These are phyloP conservation scores for Fusarium austroafricanum DNA, from an alignment of 2,329 filamentous ascomycete genomes.

Conservation along the genomic window DNA sequence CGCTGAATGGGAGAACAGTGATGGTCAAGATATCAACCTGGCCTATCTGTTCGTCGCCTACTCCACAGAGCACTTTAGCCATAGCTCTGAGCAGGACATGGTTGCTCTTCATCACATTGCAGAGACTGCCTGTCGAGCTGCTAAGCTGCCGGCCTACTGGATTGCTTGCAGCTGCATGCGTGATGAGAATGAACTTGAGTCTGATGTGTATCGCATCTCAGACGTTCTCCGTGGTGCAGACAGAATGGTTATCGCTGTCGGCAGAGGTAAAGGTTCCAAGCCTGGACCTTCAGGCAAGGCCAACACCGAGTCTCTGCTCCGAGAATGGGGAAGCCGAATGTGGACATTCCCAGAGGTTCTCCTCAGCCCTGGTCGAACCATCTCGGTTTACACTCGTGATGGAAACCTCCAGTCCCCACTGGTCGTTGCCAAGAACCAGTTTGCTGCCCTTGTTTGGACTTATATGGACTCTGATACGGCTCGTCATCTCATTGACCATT, in stretches of 20 bases:
- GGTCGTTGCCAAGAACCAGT: conserved; percentile 49
- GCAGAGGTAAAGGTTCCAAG: conserved; percentile 29
- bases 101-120: conserved; percentile 44
- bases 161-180: conserved; percentile 46
- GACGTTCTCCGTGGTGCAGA: conserved; percentile 45
- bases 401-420: conserved; percentile 33
- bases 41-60: conserved; percentile 45
- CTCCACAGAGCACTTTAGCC: conserved; percentile 44
- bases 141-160: conserved; percentile 45
- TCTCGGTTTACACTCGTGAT: conserved; percentile 44
- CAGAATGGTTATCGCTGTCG: conserved; percentile 43
- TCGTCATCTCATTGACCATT: conserved; percentile 52
- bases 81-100: conserved; percentile 41
- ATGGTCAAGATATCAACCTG: conserved; percentile 35
- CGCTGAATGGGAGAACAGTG: conserved; percentile 40
- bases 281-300: conserved; percentile 20
- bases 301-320: conserved; percentile 41
- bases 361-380: conserved; percentile 41
- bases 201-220: conserved; percentile 44
- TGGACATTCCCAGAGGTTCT: conserved; percentile 47
- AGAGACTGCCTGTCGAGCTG: conserved; percentile 43
- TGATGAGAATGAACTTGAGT: conserved; percentile 41
- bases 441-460: conserved; percentile 48
- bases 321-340: conserved; percentile 47
- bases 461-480: conserved; percentile 45